Base-by-base conservation (phyloP, 345 rosid genomes). In the Euphorbia pulcherrima region DNA sequence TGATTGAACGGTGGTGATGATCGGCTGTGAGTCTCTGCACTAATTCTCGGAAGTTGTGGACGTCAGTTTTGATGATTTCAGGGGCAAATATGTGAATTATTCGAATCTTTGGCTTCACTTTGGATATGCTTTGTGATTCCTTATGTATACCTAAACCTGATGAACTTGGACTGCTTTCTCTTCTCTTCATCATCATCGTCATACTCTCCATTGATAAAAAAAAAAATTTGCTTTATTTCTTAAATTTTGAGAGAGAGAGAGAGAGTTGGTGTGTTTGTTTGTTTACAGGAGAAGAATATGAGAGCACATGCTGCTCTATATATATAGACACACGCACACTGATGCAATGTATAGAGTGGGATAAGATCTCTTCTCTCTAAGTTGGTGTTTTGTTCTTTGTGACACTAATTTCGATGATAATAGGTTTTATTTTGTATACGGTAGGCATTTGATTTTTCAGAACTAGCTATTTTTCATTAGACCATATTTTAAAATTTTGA, bases 21-120 rank as follows among this genome's bases (percentile, higher is more conserved):
- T 70, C 89, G 91, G 97, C 97, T 0, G 99, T 94, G 69, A 94
- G 96, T 67, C 88, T 78, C 57, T 91, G 99, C 8, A 94, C 99
- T 37, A 94, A 80, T 72, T 89, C 97, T 52, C 95, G 73, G 75
- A 94, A 94, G 84, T 86, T 91, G 8, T 85, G 90, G 14, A 76
- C 95, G 75, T 91, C 97, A 21, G 97, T 91, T 74, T 89, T 85
- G 87, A 91, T 94, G 81, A 94, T 89, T 82, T 90, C 96, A 14
- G 98, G 98, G 33, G 94, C 95, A 77, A 85, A 86, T 74, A 90
- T 83, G 84, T 94, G 97, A 68, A 91, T 84, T 30, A 94, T 88
- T 26, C 96, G 84, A 12, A 91, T 83, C 80, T 85, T 86, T 23
- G 74, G 96, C 87, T 90, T 88, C 20, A 80, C 33, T 79, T 92